These are phyloP conservation scores for Aristolochia fimbriata DNA, from an alignment of 164 flowering plant genomes.

Conservation along the genomic window DNA sequence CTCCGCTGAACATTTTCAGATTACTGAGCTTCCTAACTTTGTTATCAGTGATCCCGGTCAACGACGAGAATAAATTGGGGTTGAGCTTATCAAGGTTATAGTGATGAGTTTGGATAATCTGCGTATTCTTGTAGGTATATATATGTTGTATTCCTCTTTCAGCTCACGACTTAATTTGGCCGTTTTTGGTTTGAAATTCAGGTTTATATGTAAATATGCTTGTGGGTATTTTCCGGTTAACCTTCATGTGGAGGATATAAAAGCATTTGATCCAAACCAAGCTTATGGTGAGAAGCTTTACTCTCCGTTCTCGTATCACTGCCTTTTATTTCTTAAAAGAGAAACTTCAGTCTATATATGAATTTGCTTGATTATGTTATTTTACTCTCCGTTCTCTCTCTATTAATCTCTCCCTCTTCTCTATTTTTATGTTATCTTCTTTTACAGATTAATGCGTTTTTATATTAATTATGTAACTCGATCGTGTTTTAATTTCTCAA, in stretches of 20 bases:
- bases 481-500: neutral
- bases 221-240: slow-evolving; percentile 67
- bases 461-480: neutral
- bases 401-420: too few relatives aligned
- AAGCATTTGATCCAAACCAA: slow-evolving; percentile 59
- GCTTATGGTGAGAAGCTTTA: slow-evolving; percentile 44
- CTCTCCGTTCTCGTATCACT: too few relatives aligned
- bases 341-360: neutral
- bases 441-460: neutral
- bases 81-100: slow-evolving; percentile 42
- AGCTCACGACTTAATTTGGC: too few relatives aligned
- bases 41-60: slow-evolving; percentile 30
- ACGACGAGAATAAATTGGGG: slow-evolving; percentile 40
- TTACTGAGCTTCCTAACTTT: slow-evolving; percentile 44
- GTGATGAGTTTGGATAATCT: neutral
- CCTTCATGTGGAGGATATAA: slow-evolving; percentile 61
- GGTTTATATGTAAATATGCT: slow-evolving; percentile 72
- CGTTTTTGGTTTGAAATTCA: slow-evolving; percentile 13
- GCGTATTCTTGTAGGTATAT: too few relatives aligned
- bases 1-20: slow-evolving; percentile 29
- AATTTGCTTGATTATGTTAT: too few relatives aligned
- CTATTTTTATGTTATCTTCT: neutral
- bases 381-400: too few relatives aligned
- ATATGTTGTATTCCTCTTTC: neutral
- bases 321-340: neutral